Percentiles rank a stretch among this genome's conserved stretches.
Evolutionary conservation across 2,329 filamentous ascomycete species (phyloP).

Genomic region (Fusarium sacchari): DNA sequence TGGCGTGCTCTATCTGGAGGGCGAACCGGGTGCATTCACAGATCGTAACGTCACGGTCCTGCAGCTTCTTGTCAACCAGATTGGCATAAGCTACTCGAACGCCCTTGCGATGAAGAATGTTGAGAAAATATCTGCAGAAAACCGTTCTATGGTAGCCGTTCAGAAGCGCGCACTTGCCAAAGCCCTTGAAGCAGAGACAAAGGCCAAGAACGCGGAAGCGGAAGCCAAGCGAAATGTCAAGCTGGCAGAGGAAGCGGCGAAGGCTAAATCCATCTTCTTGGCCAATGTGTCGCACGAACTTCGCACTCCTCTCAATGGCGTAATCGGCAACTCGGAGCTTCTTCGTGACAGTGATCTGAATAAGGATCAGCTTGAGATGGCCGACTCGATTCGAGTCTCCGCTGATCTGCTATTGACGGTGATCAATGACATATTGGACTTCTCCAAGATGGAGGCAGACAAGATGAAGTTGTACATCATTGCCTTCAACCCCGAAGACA

Average conservation of each 20-base stretch:
- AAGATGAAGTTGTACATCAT: conserved; percentile 84
- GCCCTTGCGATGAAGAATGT: conserved; percentile 75
- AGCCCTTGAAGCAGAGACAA: conserved; percentile 77
- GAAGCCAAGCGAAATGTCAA: conserved; percentile 82
- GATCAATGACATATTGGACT: conserved; percentile 96
- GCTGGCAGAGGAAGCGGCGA: conserved; percentile 83
- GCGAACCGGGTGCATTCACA: conserved; percentile 79
- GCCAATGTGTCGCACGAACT: conserved; percentile 85
- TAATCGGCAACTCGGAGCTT: conserved; percentile 89
- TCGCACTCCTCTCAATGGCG: conserved; percentile 84
- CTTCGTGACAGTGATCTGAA: conserved; percentile 79
- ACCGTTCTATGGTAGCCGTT: conserved; percentile 79
- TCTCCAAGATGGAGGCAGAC: conserved; percentile 92
- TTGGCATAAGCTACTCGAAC: conserved; percentile 77
- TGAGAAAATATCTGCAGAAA: conserved; percentile 81
- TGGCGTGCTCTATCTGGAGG: conserved; percentile 80
- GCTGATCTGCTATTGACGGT: conserved; percentile 89
- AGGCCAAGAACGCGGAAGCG: conserved; percentile 80
- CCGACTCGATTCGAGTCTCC: conserved; percentile 86
- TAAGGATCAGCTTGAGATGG: conserved; percentile 83
- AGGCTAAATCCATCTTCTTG: conserved; percentile 83
- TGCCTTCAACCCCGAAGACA: conserved; percentile 73
- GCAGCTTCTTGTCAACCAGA: conserved; percentile 80
- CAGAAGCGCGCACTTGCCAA: conserved; percentile 79
- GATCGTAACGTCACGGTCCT: conserved; percentile 75